These are phyloP conservation scores for Phytophthora hybrid DNA, from an alignment of 352 stramenopile genomes.

Conservation along the genomic window DNA sequence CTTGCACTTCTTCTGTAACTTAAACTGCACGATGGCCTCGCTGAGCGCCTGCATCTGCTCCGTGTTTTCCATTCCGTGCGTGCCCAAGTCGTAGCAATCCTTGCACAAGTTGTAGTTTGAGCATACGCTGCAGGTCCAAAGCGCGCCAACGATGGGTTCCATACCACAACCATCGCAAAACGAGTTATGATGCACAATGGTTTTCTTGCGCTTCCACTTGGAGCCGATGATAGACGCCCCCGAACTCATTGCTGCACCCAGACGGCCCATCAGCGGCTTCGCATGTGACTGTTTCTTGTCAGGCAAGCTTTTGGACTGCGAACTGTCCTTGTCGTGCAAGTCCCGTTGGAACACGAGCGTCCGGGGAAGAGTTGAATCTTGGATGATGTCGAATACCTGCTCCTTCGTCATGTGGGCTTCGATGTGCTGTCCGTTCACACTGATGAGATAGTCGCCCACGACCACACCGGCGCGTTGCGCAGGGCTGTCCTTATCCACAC, in stretches of 20 bases:
- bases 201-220: constrained; percentile 76
- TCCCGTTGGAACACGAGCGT: constrained; percentile 69
- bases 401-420: constrained; percentile 69
- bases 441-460: constrained; percentile 64
- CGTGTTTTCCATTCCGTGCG: constrained; percentile 79
- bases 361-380: constrained; percentile 52
- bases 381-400: constrained; percentile 71
- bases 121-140: constrained; percentile 82
- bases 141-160: constrained; percentile 65
- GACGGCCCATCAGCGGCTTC: constrained; percentile 55
- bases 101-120: constrained; percentile 75
- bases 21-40: constrained; percentile 76
- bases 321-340: constrained; percentile 42
- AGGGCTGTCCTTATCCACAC: constrained; percentile 63
- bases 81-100: constrained; percentile 76
- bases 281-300: constrained; percentile 49
- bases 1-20: constrained; percentile 82
- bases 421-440: constrained; percentile 69
- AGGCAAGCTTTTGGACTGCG: constrained; percentile 45
- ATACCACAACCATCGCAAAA: constrained; percentile 82
- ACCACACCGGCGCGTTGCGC: constrained; percentile 64
- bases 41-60: constrained; percentile 73
- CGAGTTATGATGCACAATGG: constrained; percentile 64
- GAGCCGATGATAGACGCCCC: constrained; percentile 68
- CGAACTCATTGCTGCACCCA: constrained; percentile 73